Conservation (phyloP, 345 rosid genomes). For the Salix purpurea region DNA sequence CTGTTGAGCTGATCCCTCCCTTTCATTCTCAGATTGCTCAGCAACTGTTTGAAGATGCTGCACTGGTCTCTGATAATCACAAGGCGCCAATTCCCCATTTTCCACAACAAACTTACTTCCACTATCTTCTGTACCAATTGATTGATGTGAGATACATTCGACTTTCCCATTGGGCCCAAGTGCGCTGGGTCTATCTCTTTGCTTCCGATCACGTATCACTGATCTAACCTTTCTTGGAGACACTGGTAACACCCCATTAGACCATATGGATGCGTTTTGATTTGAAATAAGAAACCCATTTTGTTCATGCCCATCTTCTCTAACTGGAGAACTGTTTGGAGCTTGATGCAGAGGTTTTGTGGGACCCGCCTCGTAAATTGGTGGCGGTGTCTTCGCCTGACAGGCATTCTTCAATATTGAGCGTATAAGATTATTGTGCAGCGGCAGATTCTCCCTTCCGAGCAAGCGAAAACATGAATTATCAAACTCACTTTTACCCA, state of each 20-base stretch:
- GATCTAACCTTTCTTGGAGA: constrained; percentile 69
- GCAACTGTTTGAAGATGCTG: constrained; percentile 47
- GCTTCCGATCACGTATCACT: constrained; percentile 57
- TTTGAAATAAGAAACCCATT: constrained; percentile 41
- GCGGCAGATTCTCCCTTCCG: constrained; percentile 83
- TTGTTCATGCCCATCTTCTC: constrained; percentile 59
- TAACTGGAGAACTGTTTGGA: constrained; percentile 34
- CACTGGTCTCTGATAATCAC: constrained; percentile 59
- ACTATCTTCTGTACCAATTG: constrained; percentile 48
- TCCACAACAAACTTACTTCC: constrained; percentile 38
- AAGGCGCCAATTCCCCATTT: constrained; percentile 62
- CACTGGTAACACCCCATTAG: constrained; percentile 72
- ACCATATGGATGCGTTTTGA: constrained; percentile 53
- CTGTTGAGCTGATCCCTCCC: constrained; percentile 36
- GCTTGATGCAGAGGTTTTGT: constrained; percentile 43
- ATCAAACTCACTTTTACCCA: constrained; percentile 79
- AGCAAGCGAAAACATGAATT: constrained; percentile 65
- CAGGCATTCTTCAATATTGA: constrained; percentile 78
- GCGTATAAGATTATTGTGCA: constrained; percentile 81
- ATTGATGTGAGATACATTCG: constrained; percentile 48
- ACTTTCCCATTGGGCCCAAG: constrained; percentile 88
- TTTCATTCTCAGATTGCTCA: constrained; percentile 50
- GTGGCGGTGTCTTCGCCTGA: constrained; percentile 63
- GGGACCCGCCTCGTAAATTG: constrained; percentile 45
- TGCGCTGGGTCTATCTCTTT: constrained; percentile 68